Evolutionary conservation across 371 early-diverging fungal genomes (phyloP), one percentile per base, ranked within the genome.

Genomic region (Mucor lusitanicus): DNA sequence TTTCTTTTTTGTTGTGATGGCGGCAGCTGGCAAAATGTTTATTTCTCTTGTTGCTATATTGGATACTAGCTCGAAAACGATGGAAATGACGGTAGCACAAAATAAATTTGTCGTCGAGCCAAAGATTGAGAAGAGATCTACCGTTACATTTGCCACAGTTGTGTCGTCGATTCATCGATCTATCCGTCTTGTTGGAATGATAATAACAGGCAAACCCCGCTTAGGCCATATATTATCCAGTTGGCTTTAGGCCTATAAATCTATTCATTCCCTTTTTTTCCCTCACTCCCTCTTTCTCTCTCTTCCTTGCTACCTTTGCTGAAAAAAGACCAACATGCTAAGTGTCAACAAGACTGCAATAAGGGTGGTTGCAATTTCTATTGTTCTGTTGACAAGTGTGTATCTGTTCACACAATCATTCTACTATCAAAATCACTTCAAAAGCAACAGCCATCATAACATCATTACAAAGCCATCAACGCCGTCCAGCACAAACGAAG

Each of bases 401-500:
- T 65, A 65, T 65, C 28, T 59, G 25, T 65, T 65, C 28, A 46
- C 50, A 44, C 46, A 46, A 7, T 58, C 59, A 8, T 48, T 58
- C 23, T n/a, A 48, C 13, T 33, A 46, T n/a, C 40, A 61, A 46
- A 44, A 61, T 35, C 53, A 46, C 15, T 48, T 35, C 17, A 50
- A 4, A 19, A 21, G 21, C 21, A 44, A 57, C 17, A 33, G n/a
- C 11, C 15, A 39, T 8, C 37, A 40, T 6, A 32, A 23, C 42
- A 57, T 39, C 2, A 53, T 27, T 6, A 27, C 53, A 27, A 53
- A 53, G 5, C 53, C 35, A 53, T 27, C 53, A 27, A 2, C 28
- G 19, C 13, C 46, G 23, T 28, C 27, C 11, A 59, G 6, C 25
- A 25, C 21, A 61, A 44, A 19, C 23, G 17, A 61, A 33, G 11